Conservation (phyloP, 805 yeast genomes). For the Jamesozyma gamospora region DNA sequence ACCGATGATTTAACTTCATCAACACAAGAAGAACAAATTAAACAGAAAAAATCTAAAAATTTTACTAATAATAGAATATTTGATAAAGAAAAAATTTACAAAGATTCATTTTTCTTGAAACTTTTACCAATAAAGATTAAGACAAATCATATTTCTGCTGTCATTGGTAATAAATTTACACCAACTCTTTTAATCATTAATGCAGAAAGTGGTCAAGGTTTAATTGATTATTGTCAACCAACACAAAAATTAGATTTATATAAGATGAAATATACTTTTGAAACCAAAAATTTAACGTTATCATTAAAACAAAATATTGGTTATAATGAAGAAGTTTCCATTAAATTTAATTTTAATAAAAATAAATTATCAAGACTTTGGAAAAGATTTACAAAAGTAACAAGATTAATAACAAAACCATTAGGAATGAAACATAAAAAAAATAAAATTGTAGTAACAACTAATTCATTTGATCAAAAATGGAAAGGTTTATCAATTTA, state of each 20-base stretch:
- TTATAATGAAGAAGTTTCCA: constrained; percentile 34
- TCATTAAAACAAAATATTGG: constrained; percentile 63
- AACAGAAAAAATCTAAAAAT: neutral
- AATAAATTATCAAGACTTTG: constrained; percentile 18
- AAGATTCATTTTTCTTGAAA: constrained; percentile 14
- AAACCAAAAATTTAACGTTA: constrained; percentile 44
- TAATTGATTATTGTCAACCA: constrained; percentile 44
- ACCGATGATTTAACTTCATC: neutral
- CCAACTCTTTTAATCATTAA: constrained; percentile 61
- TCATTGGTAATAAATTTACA: constrained; percentile 72
- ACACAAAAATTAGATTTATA: constrained; percentile 49
- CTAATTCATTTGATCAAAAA: constrained; percentile 21
- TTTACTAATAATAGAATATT: constrained; percentile 12
- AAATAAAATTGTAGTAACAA: constrained; percentile 3
- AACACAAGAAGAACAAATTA: constrained; percentile 3
- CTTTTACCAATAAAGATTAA: constrained; percentile 54
- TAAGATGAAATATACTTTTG: constrained; percentile 36
- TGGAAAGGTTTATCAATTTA: constrained; percentile 82
- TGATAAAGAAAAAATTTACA: constrained; percentile 7
- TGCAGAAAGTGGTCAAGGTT: constrained; percentile 43
- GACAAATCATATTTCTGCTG: constrained; percentile 58
- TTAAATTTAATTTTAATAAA: constrained; percentile 13
- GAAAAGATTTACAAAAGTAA: constrained; percentile 11
- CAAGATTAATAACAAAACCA: constrained; percentile 7
- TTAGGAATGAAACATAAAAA: constrained; percentile 2